Conservation (phyloP, 352 stramenopile species). For the Discostella stelligera region DNA sequence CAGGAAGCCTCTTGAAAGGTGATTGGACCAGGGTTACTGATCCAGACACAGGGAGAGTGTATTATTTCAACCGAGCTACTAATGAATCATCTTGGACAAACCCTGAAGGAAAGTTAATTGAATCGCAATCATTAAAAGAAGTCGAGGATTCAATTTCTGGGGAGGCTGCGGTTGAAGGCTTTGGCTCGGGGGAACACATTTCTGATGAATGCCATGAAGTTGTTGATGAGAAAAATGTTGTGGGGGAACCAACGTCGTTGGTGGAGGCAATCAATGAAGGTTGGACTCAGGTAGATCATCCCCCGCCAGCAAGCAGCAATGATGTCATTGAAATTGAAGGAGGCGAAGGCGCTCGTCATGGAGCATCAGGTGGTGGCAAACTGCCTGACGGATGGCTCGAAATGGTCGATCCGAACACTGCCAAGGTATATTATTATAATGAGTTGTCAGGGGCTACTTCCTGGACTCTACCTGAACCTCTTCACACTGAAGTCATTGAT, state of each 20-base stretch:
- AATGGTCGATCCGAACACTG: conserved; percentile 36
- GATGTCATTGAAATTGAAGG: background rate
- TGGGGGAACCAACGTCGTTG: background rate
- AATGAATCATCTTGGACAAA: conserved; percentile 56
- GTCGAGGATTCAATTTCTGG: background rate
- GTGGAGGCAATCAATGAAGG: conserved; percentile 15
- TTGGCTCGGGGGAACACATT: background rate
- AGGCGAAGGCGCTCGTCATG: background rate
- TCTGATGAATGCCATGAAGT: background rate
- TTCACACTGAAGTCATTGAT: background rate
- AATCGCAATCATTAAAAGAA: background rate
- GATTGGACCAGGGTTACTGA: conserved; percentile 26
- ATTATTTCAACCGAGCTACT: conserved; percentile 57
- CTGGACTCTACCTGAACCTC: conserved; percentile 18
- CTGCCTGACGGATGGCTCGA: conserved; percentile 47
- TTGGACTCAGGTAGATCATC: conserved; percentile 17
- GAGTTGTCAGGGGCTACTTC: conserved; percentile 10
- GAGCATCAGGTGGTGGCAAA: background rate
- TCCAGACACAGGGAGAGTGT: conserved; percentile 32
- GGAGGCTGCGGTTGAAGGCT: background rate
- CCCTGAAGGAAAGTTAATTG: conserved; percentile 10
- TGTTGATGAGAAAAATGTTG: background rate
- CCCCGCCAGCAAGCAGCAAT: background rate
- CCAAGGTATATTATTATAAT: conserved; percentile 63
- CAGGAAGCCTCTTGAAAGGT: background rate